These are phyloP conservation scores for Irpex sp. DNA, from an alignment of 1,284 basidiomycete species.

Conservation along the genomic window DNA sequence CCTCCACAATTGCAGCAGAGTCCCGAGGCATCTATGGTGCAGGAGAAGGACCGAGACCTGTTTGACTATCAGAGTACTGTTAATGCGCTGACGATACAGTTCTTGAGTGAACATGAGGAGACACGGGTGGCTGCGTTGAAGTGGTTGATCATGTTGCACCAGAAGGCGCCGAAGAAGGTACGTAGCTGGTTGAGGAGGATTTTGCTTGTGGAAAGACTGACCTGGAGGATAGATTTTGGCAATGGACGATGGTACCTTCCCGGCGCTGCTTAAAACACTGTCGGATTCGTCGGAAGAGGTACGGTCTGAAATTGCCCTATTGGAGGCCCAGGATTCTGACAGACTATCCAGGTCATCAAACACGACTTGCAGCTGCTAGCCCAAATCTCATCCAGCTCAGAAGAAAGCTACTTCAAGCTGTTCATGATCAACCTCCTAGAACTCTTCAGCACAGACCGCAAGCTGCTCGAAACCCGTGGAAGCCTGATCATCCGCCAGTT, in stretches of 20 bases:
- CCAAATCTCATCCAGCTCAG: constrained; percentile 91
- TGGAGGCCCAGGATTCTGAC: neutral
- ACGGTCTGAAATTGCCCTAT: neutral
- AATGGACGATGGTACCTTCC: constrained; percentile 96
- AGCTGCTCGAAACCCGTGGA: constrained; percentile 87
- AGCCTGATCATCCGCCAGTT: constrained; percentile 96
- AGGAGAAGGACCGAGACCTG: constrained; percentile 59
- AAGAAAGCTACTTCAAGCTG: constrained; percentile 91
- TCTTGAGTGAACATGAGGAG: constrained; percentile 94
- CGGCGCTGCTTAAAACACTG: constrained; percentile 90
- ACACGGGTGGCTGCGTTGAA: constrained; percentile 93
- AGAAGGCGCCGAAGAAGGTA: constrained; percentile 93
- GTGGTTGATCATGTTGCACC: constrained; percentile 98
- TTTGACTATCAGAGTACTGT: constrained; percentile 94
- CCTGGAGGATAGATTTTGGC: constrained; percentile 67
- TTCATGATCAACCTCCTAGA: constrained; percentile 96
- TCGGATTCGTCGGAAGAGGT: constrained; percentile 97
- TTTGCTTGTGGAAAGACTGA: neutral
- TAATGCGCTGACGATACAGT: constrained; percentile 87
- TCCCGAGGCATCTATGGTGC: constrained; percentile 26
- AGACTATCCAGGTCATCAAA: constrained; percentile 71
- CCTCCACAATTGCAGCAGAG: constrained; percentile 28
- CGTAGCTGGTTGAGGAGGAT: constrained; percentile 6
- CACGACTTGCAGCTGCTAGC: constrained; percentile 93
- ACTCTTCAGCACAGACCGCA: constrained; percentile 91